A percentile compares a stretch with the other conserved stretches of the same genome.
Conservation (phyloP, 257 asterid genomes). For the Capsicum chinense region DNA sequence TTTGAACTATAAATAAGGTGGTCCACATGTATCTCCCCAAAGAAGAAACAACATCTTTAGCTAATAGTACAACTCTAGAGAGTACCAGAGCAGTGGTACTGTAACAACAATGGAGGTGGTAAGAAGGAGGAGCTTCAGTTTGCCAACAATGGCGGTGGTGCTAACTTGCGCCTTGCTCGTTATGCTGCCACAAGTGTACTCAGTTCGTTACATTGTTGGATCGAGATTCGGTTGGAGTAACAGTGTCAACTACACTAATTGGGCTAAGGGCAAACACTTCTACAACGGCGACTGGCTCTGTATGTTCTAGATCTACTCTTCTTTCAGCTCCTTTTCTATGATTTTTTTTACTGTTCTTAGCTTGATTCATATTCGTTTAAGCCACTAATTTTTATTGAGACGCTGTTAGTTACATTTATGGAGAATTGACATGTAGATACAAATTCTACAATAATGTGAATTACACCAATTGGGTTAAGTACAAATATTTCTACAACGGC, state of each 20-base stretch:
- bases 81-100: not conserved
- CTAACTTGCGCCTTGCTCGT: conserved; percentile 50
- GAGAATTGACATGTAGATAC: no score
- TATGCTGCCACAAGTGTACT: conserved; percentile 56
- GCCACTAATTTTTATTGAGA: no score
- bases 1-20: conserved; percentile 3
- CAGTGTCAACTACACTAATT: conserved; percentile 56
- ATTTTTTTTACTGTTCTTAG: not conserved
- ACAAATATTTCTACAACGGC: no score
- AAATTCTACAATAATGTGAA: no score
- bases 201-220: conserved; percentile 61
- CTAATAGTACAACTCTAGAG: not conserved
- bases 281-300: conserved; percentile 79
- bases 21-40: not conserved
- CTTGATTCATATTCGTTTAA: no score
- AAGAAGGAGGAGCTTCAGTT: conserved; percentile 34
- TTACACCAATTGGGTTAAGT: no score
- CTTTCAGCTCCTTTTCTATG: not conserved
- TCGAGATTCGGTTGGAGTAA: conserved; percentile 52
- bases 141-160: conserved; percentile 43
- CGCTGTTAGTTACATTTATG: no score
- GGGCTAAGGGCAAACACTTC: conserved; percentile 63
- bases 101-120: conserved; percentile 38
- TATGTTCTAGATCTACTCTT: conserved; percentile 52
- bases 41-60: not conserved